Evolutionary conservation across 371 early-diverging fungal genomes (phyloP).

Genomic region (Fennellomyces sp.): DNA sequence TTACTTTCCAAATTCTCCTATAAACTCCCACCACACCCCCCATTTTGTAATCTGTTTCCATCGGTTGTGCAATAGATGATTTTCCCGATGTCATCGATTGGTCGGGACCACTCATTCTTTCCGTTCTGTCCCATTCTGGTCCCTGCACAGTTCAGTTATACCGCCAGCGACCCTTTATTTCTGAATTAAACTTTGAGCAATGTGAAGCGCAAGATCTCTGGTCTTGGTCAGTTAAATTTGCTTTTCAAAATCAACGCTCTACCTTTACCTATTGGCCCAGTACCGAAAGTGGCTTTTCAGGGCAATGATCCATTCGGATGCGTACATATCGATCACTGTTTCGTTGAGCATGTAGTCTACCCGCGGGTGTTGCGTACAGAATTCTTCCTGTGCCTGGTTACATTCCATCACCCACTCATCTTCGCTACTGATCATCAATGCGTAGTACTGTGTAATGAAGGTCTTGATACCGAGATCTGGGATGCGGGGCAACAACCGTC

Average conservation of each 20-base stretch:
- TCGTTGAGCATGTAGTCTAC: slow-evolving; percentile 50
- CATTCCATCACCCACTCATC: neutral
- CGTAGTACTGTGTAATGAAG: slow-evolving; percentile 19
- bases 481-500: slow-evolving; percentile 20
- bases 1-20: neutral
- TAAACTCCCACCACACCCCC: neutral
- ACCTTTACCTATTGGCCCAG: slow-evolving; percentile 51
- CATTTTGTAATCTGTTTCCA: neutral
- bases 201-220: slow-evolving; percentile 2
- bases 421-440: neutral
- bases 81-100: slow-evolving; percentile 1
- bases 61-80: neutral
- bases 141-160: neutral
- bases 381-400: neutral
- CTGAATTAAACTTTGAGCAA: neutral
- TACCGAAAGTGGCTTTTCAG: slow-evolving; percentile 55
- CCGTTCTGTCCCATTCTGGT: neutral
- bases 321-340: slow-evolving; percentile 50
- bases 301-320: slow-evolving; percentile 53
- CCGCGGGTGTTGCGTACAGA: slow-evolving; percentile 18
- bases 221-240: neutral
- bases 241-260: neutral
- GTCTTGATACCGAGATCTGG: slow-evolving; percentile 32
- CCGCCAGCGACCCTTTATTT: too few relatives aligned
- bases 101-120: neutral